Percentiles rank a stretch among this genome's conserved stretches.
Conservation (phyloP, 2,329 filamentous ascomycete species). For the Hypoxylon sp. region DNA sequence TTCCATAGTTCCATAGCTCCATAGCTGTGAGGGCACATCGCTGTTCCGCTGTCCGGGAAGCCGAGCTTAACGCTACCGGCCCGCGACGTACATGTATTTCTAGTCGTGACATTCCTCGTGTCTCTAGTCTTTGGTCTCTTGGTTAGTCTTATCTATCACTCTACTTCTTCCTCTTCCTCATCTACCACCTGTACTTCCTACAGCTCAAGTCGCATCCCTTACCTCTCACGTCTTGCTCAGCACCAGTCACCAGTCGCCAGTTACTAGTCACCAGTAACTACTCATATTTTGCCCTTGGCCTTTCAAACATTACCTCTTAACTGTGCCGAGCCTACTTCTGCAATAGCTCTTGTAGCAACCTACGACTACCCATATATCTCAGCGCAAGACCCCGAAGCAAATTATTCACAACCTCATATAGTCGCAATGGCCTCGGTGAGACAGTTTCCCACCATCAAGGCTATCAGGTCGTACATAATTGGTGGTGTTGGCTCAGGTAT, state of each 20-base stretch:
- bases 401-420: constrained; percentile 6
- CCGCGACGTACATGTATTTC: constrained; percentile 29
- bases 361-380: constrained; percentile 4
- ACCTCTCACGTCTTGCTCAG: background rate
- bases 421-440: constrained; percentile 61
- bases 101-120: constrained; percentile 17
- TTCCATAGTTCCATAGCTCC: background rate
- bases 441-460: constrained; percentile 80
- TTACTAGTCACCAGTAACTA: background rate
- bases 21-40: background rate
- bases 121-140: background rate
- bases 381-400: constrained; percentile 4
- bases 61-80: constrained; percentile 35
- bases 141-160: constrained; percentile 11
- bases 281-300: background rate
- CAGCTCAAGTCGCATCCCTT: background rate
- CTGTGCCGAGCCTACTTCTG: constrained; percentile 1
- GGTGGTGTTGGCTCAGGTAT: constrained; percentile 67
- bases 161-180: constrained; percentile 7
- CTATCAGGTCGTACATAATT: constrained; percentile 78
- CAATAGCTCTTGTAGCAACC: background rate
- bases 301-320: background rate
- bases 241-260: background rate
- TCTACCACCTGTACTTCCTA: background rate
- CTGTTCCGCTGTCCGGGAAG: constrained; percentile 33